A percentile compares a stretch with the other conserved stretches of the same genome.
These are phyloP conservation scores for Centaurea solstitialis DNA, from an alignment of 129 eudicot species.

Conservation along the genomic window DNA sequence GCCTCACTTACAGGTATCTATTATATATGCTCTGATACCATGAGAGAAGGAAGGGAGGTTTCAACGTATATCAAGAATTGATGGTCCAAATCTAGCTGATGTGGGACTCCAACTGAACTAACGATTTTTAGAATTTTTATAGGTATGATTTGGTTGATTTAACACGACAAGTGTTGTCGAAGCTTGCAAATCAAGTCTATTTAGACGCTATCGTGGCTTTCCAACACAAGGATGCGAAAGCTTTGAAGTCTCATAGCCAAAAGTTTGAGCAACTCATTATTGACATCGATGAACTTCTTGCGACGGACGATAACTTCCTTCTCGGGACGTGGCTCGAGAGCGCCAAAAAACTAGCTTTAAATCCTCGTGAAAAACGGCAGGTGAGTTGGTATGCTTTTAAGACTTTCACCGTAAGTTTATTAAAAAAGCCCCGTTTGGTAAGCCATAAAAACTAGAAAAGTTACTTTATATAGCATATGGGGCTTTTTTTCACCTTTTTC, in stretches of 20 bases:
- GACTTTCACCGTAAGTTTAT: not conserved
- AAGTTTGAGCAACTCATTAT: conserved; percentile 71
- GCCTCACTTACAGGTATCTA: conserved; percentile 81
- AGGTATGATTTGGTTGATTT: conserved; percentile 99
- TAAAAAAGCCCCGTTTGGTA: not conserved
- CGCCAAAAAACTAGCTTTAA: conserved; percentile 64
- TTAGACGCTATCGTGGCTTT: conserved; percentile 65
- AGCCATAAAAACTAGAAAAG: not conserved
- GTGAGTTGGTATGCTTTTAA: conserved; percentile 28
- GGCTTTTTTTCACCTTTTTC: not conserved
- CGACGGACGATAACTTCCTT: conserved; percentile 87
- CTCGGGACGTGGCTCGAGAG: conserved; percentile 97
- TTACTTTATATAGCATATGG: not conserved
- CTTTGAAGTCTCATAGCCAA: conserved; percentile 45
- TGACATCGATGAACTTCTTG: conserved; percentile 85
- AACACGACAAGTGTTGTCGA: conserved; percentile 86
- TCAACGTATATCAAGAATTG: not conserved
- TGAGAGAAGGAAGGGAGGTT: not conserved
- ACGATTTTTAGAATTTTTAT: conserved; percentile 22
- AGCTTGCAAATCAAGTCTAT: conserved; percentile 85
- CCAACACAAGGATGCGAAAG: conserved; percentile 54
- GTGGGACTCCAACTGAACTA: not conserved
- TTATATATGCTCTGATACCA: not conserved
- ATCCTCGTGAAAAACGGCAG: conserved; percentile 64
- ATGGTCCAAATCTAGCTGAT: not conserved